Percentiles rank a stretch among this genome's conserved stretches.
Evolutionary conservation across 768 basidiomycete species (phyloP).

Genomic region (Podaxis rugospora): DNA sequence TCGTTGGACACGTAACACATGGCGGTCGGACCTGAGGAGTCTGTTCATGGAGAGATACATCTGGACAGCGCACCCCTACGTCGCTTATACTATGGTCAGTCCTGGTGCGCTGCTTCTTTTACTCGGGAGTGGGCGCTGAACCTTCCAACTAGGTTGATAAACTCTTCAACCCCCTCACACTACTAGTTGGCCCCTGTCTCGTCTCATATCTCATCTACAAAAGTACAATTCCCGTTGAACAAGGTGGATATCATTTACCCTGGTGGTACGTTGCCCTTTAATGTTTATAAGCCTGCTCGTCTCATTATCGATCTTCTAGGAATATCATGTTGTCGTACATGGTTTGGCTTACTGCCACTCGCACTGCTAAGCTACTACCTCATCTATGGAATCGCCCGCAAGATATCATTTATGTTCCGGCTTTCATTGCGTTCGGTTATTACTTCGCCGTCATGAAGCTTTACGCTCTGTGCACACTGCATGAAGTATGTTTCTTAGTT

Average conservation of each 20-base stretch:
- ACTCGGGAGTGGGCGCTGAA: conserved; percentile 1
- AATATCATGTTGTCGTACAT: conserved; percentile 65
- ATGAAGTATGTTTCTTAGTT: conserved; percentile 55
- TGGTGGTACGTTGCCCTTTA: conserved; percentile 58
- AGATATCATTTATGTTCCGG: conserved; percentile 80
- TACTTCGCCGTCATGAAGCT: conserved; percentile 95
- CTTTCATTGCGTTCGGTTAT: conserved; percentile 85
- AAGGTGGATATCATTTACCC: conserved; percentile 78
- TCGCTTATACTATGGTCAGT: conserved; percentile 88
- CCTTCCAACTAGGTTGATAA: conserved; percentile 63
- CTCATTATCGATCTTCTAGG: conserved; percentile 30
- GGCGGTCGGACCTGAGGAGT: conserved; percentile 85
- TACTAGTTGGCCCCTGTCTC: conserved; percentile 79
- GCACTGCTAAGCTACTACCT: conserved; percentile 78
- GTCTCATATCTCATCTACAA: conserved; percentile 77
- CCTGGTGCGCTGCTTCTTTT: conserved; percentile 38
- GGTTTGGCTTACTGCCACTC: conserved; percentile 68
- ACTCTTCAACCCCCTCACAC: conserved; percentile 80
- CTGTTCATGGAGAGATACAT: conserved; percentile 85
- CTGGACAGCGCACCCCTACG: conserved; percentile 88
- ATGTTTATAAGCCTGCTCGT: not conserved
- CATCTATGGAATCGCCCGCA: conserved; percentile 76
- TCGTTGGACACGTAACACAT: conserved; percentile 92
- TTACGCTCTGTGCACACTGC: conserved; percentile 85
- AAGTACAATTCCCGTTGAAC: conserved; percentile 58